phyloP scores from a whole-genome alignment of 2,329 filamentous ascomycete species.

The Calcarisporium arbuscula region DNA sequence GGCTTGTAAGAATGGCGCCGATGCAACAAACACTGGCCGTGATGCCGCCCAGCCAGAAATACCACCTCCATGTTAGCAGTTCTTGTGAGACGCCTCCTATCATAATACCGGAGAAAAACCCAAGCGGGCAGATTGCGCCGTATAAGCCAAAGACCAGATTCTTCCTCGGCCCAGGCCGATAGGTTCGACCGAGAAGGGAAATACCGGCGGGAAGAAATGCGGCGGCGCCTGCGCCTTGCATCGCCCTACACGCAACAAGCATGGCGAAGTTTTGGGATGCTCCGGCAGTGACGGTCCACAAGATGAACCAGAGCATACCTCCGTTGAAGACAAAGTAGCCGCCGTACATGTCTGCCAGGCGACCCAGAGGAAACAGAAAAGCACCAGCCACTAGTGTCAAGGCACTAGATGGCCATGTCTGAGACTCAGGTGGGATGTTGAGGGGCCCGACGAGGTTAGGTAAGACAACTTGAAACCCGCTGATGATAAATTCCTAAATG shows the following conservation, averaged over 20 bases:
- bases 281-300: constrained; percentile 60
- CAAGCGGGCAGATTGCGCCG: constrained; percentile 46
- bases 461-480: constrained; percentile 65
- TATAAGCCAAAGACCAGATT: constrained; percentile 57
- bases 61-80: constrained; percentile 56
- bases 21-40: constrained; percentile 41
- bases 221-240: constrained; percentile 62
- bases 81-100: constrained; percentile 57
- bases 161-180: constrained; percentile 62
- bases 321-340: constrained; percentile 50
- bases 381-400: constrained; percentile 48
- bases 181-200: constrained; percentile 57
- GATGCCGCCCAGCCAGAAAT: constrained; percentile 56
- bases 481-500: constrained; percentile 61
- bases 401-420: constrained; percentile 58
- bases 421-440: constrained; percentile 53
- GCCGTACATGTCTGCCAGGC: constrained; percentile 51
- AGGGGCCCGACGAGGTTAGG: constrained; percentile 57
- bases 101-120: constrained; percentile 58
- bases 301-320: constrained; percentile 52
- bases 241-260: constrained; percentile 61
- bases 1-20: constrained; percentile 33
- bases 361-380: constrained; percentile 56
- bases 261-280: constrained; percentile 58
- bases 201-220: constrained; percentile 63